These are phyloP conservation scores for Podospora appendiculata DNA, from an alignment of 495 filamentous ascomycete genomes.

Conservation along the genomic window DNA sequence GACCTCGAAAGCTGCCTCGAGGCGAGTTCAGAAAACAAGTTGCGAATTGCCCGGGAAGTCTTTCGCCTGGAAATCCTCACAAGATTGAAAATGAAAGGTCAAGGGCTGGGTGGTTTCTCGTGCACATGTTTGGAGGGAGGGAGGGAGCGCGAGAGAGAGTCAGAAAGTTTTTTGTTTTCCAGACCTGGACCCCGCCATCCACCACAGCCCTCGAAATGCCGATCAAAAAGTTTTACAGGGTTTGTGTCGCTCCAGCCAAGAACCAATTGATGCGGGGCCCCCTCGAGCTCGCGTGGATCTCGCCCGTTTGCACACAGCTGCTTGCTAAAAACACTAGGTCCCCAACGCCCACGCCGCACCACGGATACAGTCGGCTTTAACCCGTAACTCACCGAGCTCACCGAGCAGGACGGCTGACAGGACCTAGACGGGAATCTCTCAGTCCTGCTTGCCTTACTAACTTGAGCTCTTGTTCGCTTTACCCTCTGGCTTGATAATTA, in stretches of 20 bases:
- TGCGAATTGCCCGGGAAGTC: constrained; percentile 2
- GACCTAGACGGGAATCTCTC: too few relatives aligned
- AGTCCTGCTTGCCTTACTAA: too few relatives aligned
- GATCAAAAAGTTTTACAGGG: constrained; percentile 16
- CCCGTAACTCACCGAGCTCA: too few relatives aligned
- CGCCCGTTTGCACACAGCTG: not conserved
- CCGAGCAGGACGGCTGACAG: too few relatives aligned
- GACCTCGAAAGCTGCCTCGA: constrained; percentile 5
- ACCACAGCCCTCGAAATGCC: constrained; percentile 9
- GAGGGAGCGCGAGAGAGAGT: not conserved
- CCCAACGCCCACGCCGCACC: too few relatives aligned
- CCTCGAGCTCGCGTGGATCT: not conserved
- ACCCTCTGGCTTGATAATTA: too few relatives aligned
- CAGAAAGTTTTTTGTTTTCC: constrained; percentile 10
- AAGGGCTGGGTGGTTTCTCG: too few relatives aligned
- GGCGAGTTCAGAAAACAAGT: not conserved
- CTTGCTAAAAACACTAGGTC: not conserved
- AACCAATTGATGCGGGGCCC: constrained; percentile 13
- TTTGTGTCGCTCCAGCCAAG: not conserved
- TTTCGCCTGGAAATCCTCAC: constrained; percentile 9
- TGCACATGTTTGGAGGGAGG: not conserved
- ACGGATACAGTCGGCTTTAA: too few relatives aligned
- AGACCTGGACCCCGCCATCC: constrained; percentile 6
- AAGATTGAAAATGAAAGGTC: too few relatives aligned
- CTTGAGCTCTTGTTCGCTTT: too few relatives aligned